A percentile compares a stretch with the other conserved stretches of the same genome.
These are phyloP conservation scores for Austroboletus eburneus DNA, from an alignment of 768 basidiomycete species.

Conservation along the genomic window DNA sequence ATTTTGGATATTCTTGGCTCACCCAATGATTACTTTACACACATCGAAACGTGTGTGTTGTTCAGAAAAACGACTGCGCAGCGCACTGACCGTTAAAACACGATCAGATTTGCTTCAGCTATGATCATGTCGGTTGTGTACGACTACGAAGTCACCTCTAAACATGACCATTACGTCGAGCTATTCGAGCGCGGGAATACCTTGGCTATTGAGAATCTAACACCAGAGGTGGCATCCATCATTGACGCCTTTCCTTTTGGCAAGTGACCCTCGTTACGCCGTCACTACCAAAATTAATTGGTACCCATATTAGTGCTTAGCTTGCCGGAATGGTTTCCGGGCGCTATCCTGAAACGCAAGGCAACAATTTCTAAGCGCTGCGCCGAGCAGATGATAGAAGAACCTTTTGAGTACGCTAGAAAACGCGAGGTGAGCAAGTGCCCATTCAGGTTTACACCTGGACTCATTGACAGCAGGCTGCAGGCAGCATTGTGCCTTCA, in stretches of 20 bases:
- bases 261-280: neutral
- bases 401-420: slow-evolving; percentile 13
- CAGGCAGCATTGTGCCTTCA: slow-evolving; percentile 9
- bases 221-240: slow-evolving; percentile 15
- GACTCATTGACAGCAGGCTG: slow-evolving; percentile 5
- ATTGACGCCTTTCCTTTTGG: slow-evolving; percentile 22
- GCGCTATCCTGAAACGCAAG: slow-evolving; percentile 24
- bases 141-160: slow-evolving; percentile 33
- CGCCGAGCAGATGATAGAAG: slow-evolving; percentile 10
- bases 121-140: slow-evolving; percentile 40
- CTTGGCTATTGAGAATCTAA: slow-evolving; percentile 11
- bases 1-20: slow-evolving; percentile 8
- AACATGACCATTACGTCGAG: slow-evolving; percentile 36
- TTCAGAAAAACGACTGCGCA: no score
- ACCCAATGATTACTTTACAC: slow-evolving; percentile 3
- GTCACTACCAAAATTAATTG: neutral
- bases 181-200: slow-evolving; percentile 33
- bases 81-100: neutral
- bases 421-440: slow-evolving; percentile 9
- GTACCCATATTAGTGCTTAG: slow-evolving; percentile 13
- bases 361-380: slow-evolving; percentile 7
- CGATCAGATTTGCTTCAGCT: slow-evolving; percentile 29
- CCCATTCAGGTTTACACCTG: neutral
- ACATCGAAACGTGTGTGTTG: slow-evolving; percentile 8
- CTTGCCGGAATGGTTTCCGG: slow-evolving; percentile 24